These are phyloP conservation scores for Scedosporium dehoogii DNA, from an alignment of 2,329 filamentous ascomycete genomes.

Conservation along the genomic window DNA sequence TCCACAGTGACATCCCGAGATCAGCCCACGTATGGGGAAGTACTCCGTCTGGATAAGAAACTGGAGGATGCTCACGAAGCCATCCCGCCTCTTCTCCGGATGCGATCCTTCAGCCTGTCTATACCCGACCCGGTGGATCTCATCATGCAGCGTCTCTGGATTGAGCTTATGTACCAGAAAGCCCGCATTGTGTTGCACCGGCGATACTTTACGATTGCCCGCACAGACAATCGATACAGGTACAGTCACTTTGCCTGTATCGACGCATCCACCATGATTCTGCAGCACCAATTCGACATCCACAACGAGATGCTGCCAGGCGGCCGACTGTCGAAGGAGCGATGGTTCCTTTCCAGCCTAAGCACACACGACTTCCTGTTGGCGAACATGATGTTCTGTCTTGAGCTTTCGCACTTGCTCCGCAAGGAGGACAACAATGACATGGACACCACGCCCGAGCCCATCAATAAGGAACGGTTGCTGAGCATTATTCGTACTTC, in stretches of 20 bases:
- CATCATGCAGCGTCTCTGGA: slow-evolving; percentile 37
- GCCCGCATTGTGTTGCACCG: slow-evolving; percentile 40
- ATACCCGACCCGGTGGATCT: slow-evolving; percentile 32
- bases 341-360: slow-evolving; percentile 32
- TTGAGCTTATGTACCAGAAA: slow-evolving; percentile 38
- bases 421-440: slow-evolving; percentile 4
- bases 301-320: slow-evolving; percentile 28
- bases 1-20: slow-evolving; percentile 9
- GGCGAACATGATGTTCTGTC: slow-evolving; percentile 34
- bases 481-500: slow-evolving; percentile 18
- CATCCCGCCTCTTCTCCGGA: slow-evolving; percentile 29
- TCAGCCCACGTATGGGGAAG: slow-evolving; percentile 23
- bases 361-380: slow-evolving; percentile 35
- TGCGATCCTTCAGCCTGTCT: slow-evolving; percentile 31
- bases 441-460: slow-evolving; percentile 5
- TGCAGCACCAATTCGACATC: slow-evolving; percentile 31
- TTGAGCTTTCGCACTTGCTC: slow-evolving; percentile 20
- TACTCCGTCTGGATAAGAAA: slow-evolving; percentile 26
- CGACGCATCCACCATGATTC: slow-evolving; percentile 31
- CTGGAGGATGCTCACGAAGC: slow-evolving; percentile 25
- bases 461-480: slow-evolving; percentile 15
- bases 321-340: slow-evolving; percentile 26
- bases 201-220: slow-evolving; percentile 18
- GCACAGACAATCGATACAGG: slow-evolving; percentile 22
- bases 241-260: slow-evolving; percentile 32